These are phyloP conservation scores for Alternaria metachromatica DNA, from an alignment of 2,329 filamentous ascomycete genomes.

Conservation along the genomic window DNA sequence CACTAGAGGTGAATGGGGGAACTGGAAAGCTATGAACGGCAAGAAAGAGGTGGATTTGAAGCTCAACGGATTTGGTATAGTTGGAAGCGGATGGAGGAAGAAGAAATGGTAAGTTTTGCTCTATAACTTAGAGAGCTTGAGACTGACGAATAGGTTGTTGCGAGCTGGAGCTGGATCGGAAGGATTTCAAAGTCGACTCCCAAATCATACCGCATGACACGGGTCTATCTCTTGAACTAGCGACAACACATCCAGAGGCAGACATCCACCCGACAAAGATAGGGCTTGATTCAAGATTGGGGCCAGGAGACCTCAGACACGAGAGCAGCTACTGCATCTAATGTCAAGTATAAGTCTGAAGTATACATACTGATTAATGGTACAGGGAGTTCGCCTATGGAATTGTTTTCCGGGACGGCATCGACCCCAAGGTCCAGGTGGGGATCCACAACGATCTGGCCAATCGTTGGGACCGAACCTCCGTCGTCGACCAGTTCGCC, in stretches of 20 bases:
- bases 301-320: background rate
- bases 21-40: background rate
- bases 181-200: background rate
- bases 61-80: background rate
- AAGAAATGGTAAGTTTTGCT: background rate
- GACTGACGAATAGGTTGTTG: background rate
- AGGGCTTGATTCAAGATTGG: background rate
- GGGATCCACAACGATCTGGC: background rate
- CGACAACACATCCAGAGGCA: background rate
- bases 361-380: background rate
- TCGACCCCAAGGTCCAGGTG: background rate
- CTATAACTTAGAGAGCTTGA: too few species aligned
- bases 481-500: conserved; percentile 1
- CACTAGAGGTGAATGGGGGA: background rate
- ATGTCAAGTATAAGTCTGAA: background rate
- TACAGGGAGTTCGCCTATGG: background rate
- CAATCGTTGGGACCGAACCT: background rate
- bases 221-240: background rate
- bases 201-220: background rate
- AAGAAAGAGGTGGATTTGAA: background rate
- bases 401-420: background rate
- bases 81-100: background rate
- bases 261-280: background rate
- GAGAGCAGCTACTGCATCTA: background rate
- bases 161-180: background rate